Conservation (phyloP, 345 rosid genomes). For the Populus pruinosa region DNA sequence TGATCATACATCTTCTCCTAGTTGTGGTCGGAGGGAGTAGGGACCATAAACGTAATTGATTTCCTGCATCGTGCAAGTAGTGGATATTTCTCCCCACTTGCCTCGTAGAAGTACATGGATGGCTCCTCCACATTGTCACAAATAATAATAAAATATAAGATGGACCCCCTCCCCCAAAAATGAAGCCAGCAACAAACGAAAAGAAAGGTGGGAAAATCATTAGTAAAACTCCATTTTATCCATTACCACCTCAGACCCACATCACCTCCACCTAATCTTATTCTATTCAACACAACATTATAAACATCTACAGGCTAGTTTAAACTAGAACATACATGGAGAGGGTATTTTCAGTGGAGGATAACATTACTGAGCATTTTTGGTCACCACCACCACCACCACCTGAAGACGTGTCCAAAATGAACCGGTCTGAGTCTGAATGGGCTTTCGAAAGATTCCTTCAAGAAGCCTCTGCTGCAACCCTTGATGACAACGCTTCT, state of each 20-base stretch:
- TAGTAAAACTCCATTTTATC: slow-evolving; percentile 11
- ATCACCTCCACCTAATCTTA: background rate
- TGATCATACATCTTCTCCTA: background rate
- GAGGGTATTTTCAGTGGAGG: slow-evolving; percentile 19
- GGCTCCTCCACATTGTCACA: no score
- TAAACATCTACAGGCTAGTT: background rate
- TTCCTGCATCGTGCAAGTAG: background rate
- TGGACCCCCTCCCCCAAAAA: background rate
- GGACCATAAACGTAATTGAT: background rate
- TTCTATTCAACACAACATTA: background rate
- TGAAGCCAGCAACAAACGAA: background rate
- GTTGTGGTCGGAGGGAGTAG: no score
- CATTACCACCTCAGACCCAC: slow-evolving; percentile 28
- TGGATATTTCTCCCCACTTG: background rate
- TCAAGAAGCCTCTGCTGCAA: slow-evolving; percentile 15
- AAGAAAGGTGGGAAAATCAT: background rate
- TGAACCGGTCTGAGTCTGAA: slow-evolving; percentile 29
- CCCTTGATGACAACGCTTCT: background rate
- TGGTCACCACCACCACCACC: slow-evolving; percentile 5
- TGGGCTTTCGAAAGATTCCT: slow-evolving; percentile 30
- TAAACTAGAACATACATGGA: slow-evolving; percentile 4
- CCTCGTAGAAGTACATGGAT: no score
- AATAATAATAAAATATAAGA: background rate
- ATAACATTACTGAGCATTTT: slow-evolving; percentile 8
- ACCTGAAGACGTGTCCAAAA: background rate